phyloP scores from a whole-genome alignment of 1,139 yeast species.

The Zygoascus sp. region DNA sequence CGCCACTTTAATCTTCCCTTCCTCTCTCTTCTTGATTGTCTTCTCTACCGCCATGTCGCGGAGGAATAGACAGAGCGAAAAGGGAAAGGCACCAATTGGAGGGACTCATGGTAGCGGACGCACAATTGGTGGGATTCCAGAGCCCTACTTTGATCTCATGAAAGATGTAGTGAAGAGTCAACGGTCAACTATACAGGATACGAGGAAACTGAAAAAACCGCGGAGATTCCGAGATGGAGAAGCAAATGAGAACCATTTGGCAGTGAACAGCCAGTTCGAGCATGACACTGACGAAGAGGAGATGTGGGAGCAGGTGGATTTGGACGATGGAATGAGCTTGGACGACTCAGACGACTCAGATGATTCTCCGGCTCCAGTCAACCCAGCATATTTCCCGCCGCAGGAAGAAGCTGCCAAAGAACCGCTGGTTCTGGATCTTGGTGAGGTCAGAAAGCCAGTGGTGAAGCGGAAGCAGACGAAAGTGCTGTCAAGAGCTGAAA shows the following conservation, averaged over 20 bases:
- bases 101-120: slow-evolving; percentile 9
- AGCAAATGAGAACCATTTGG: background rate
- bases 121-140: slow-evolving; percentile 30
- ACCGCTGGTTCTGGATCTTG: slow-evolving; percentile 8
- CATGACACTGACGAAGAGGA: slow-evolving; percentile 39
- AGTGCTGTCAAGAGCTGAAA: slow-evolving; percentile 48
- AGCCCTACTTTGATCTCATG: slow-evolving; percentile 38
- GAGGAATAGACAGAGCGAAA: background rate
- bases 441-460: slow-evolving; percentile 5
- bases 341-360: slow-evolving; percentile 16
- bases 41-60: background rate
- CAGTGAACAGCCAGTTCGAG: background rate
- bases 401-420: slow-evolving; percentile 14
- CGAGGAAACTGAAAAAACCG: slow-evolving; percentile 14
- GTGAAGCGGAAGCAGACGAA: slow-evolving; percentile 16
- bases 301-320: slow-evolving; percentile 34
- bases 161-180: slow-evolving; percentile 31
- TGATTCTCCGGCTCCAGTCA: slow-evolving; percentile 45
- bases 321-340: slow-evolving; percentile 27
- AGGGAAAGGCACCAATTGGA: no score
- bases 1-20: no score
- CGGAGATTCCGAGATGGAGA: background rate
- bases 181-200: slow-evolving; percentile 17
- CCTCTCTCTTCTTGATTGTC: no score
- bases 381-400: slow-evolving; percentile 10